Evolutionary conservation across 1,284 basidiomycete genomes (phyloP), one percentile per base, ranked within the genome.

Genomic region (Rhizopogon parksii): DNA sequence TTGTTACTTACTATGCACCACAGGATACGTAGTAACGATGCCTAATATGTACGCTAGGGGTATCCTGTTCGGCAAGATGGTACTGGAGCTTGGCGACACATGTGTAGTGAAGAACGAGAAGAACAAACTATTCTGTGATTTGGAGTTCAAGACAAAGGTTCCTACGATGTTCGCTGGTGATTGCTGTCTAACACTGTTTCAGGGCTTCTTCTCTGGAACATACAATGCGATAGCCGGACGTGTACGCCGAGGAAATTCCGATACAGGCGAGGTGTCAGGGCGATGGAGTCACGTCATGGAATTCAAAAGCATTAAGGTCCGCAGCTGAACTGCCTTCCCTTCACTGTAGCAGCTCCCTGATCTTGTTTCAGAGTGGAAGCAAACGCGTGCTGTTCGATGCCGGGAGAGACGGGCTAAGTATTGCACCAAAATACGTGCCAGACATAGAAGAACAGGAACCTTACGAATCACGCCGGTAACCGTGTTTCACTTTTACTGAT

Each of bases 21-120:
- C 66, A 83, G 88, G 90, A 59, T 93, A 93, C 67, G 78, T 88
- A 53, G 82, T 93, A 59, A 88, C 87, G 54, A 95, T 96, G 93
- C 94, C 94, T 32, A 96, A 95, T 73, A 95, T 95, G 89, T 98
- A 96, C 66, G 95, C 95, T 17, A 82, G 95, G 40, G 95, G 96
- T 1, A 99, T 99, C 60, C 71, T 98, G 40, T 98, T 97, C 66
- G 96, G 95, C 14, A 95, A 94, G 76, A 97, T 99, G 94, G 86
- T 98, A 15, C 76, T 97, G 46, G 95, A 99, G 72, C 77, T 99
- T 12, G 95, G 95, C 7, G 95, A 99, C 70, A 80, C 82, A 27
- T 92, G 91, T 62, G 79, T 76, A n/a, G 90, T 94, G 51, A 81
- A 82, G 69, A 95, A 94, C 71, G 85, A 88, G 56, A 80, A 80